Percentiles rank a stretch among this genome's conserved stretches.
Evolutionary conservation across 495 filamentous ascomycete species (phyloP).

Genomic region (Talaromyces stipitatus): DNA sequence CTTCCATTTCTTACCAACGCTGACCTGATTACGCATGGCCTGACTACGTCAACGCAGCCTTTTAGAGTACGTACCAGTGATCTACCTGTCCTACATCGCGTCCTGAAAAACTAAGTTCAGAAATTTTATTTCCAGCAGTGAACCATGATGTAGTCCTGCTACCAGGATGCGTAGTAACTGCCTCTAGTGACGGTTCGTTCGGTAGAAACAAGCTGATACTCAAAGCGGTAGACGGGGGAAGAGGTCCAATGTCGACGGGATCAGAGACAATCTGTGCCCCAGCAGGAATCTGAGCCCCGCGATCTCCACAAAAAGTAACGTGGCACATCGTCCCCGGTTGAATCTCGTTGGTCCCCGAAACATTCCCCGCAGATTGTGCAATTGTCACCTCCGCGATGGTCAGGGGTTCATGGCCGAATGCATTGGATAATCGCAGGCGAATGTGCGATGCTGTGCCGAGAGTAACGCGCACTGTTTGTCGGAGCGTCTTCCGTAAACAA

Average conservation of each 20-base stretch:
- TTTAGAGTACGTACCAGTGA: background rate
- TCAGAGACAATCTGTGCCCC: slow-evolving; percentile 56
- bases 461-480: slow-evolving; percentile 58
- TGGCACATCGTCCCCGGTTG: slow-evolving; percentile 37
- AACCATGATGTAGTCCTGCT: slow-evolving; percentile 59
- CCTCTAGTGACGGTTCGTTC: slow-evolving; percentile 45
- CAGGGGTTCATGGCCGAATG: slow-evolving; percentile 54
- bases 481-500: slow-evolving; percentile 37
- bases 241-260: slow-evolving; percentile 48
- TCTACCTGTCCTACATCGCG: background rate
- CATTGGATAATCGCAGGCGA: slow-evolving; percentile 60
- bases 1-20: background rate
- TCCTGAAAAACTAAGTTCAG: slow-evolving; percentile 21
- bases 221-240: slow-evolving; percentile 36
- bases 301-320: slow-evolving; percentile 50
- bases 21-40: too few relatives aligned
- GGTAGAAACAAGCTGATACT: slow-evolving; percentile 53
- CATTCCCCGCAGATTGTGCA: slow-evolving; percentile 40
- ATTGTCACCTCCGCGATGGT: slow-evolving; percentile 54
- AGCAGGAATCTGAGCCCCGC: slow-evolving; percentile 45
- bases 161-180: slow-evolving; percentile 60
- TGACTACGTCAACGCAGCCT: background rate
- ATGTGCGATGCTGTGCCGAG: slow-evolving; percentile 43
- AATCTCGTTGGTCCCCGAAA: slow-evolving; percentile 46
- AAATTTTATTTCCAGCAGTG: slow-evolving; percentile 44